phyloP scores from a whole-genome alignment of 495 filamentous ascomycete genomes.

The Durotheca rogersii region DNA sequence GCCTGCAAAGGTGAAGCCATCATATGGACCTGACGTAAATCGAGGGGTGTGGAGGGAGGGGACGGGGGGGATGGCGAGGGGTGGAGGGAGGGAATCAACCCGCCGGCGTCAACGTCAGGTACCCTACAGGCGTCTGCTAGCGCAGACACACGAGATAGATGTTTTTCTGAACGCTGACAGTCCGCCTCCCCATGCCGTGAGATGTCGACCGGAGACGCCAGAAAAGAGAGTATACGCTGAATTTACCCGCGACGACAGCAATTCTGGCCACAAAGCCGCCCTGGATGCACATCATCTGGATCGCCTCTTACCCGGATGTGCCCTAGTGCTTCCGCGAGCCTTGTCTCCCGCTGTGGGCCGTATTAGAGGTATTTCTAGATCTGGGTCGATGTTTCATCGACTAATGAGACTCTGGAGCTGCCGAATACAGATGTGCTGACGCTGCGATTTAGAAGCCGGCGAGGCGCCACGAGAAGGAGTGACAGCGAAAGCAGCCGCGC shows the following conservation, averaged over 20 bases:
- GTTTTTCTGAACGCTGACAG: constrained; percentile 28
- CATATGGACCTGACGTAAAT: constrained; percentile 31
- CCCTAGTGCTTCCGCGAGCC: constrained; percentile 34
- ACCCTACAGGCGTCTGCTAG: constrained; percentile 15
- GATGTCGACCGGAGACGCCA: no score
- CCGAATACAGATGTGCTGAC: constrained; percentile 28
- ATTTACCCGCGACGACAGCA: constrained; percentile 35
- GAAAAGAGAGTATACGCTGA: constrained; percentile 22
- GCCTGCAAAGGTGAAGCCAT: constrained; percentile 21
- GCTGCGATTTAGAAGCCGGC: constrained; percentile 10
- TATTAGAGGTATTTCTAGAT: constrained; percentile 35
- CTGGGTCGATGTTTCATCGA: constrained; percentile 34
- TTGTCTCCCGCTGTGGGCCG: constrained; percentile 34
- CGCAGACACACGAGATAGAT: constrained; percentile 19
- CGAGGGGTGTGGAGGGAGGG: no score
- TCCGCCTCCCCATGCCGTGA: no score
- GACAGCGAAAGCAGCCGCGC: no score
- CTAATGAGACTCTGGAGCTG: constrained; percentile 34
- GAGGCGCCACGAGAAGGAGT: neutral
- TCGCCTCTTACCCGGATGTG: constrained; percentile 33
- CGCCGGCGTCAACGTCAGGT: constrained; percentile 18
- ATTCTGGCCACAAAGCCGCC: constrained; percentile 33
- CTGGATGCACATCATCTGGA: constrained; percentile 36
- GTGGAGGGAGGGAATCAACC: constrained; percentile 17
- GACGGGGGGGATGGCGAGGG: no score